Conservation (phyloP, 1,284 basidiomycete genomes). For the Hymenochaete sp. region DNA sequence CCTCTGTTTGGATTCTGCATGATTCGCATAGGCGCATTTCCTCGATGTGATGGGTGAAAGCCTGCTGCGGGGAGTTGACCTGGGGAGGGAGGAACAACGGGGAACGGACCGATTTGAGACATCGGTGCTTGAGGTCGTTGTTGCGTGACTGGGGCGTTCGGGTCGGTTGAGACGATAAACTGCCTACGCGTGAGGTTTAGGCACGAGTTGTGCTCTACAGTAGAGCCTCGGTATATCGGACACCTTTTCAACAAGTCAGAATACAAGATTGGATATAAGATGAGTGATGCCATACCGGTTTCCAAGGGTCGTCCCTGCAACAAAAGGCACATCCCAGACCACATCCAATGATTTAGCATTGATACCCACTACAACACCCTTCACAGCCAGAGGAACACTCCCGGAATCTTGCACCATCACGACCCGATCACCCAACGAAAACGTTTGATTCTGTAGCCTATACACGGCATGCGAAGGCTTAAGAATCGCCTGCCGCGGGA, state of each 20-base stretch:
- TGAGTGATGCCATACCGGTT: slow-evolving; percentile 46
- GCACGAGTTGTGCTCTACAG: slow-evolving; percentile 76
- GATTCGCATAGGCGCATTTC: slow-evolving; percentile 28
- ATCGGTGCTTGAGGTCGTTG: slow-evolving; percentile 36
- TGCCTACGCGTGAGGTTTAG: slow-evolving; percentile 80
- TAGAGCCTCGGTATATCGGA: slow-evolving; percentile 82
- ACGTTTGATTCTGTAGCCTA: slow-evolving; percentile 86
- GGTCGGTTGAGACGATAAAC: slow-evolving; percentile 65
- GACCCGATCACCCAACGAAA: slow-evolving; percentile 89
- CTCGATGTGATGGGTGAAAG: slow-evolving; percentile 38
- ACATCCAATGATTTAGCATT: slow-evolving; percentile 86
- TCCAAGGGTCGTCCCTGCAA: slow-evolving; percentile 84
- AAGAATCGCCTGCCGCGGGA: slow-evolving; percentile 90
- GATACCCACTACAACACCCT: slow-evolving; percentile 90
- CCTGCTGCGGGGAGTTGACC: slow-evolving; percentile 49
- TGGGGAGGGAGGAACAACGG: slow-evolving; percentile 42
- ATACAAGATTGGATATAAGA: slow-evolving; percentile 4
- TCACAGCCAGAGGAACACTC: slow-evolving; percentile 84
- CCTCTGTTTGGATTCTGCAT: slow-evolving; percentile 65
- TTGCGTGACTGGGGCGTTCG: slow-evolving; percentile 36
- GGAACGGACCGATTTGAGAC: slow-evolving; percentile 54
- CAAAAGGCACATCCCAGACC: slow-evolving; percentile 94
- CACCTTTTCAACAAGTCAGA: slow-evolving; percentile 55
- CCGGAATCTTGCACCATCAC: slow-evolving; percentile 94
- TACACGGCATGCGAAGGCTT: slow-evolving; percentile 90